Conservation (phyloP, 2,329 filamentous ascomycete species). For the Aspergillaceae sp. region DNA sequence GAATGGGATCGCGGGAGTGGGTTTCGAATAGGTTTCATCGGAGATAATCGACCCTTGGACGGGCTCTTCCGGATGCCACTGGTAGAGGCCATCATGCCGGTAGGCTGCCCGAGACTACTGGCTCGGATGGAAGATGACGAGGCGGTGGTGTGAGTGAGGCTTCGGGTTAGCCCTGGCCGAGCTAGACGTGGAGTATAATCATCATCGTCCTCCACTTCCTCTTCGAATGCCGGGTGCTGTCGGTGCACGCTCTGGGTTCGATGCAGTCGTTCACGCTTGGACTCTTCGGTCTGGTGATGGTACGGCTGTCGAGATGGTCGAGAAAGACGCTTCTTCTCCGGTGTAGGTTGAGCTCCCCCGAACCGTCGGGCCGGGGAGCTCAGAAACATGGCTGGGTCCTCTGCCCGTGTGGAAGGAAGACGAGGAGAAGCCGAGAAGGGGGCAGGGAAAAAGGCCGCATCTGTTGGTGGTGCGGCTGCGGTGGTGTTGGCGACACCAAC, state of each 20-base stretch:
- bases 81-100: slow-evolving; percentile 25
- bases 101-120: slow-evolving; percentile 18
- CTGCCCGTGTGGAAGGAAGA: slow-evolving; percentile 27
- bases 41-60: slow-evolving; percentile 36
- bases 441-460: slow-evolving; percentile 33
- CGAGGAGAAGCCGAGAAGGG: slow-evolving; percentile 41
- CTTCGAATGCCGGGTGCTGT: slow-evolving; percentile 20
- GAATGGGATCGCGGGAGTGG: slow-evolving; percentile 25
- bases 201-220: slow-evolving; percentile 22
- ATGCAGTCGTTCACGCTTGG: slow-evolving; percentile 34
- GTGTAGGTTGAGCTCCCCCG: slow-evolving; percentile 29
- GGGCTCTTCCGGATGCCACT: slow-evolving; percentile 34
- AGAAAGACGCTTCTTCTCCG: slow-evolving; percentile 18
- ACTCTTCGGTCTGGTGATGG: slow-evolving; percentile 42
- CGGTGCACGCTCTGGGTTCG: slow-evolving; percentile 23
- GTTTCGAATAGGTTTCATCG: slow-evolving; percentile 29
- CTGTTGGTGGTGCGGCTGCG: slow-evolving; percentile 14
- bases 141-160: slow-evolving; percentile 32
- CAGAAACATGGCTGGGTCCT: slow-evolving; percentile 41
- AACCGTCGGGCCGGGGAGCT: slow-evolving; percentile 43
- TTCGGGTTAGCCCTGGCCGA: slow-evolving; percentile 32
- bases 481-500: slow-evolving; percentile 20
- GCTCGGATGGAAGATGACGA: slow-evolving; percentile 21
- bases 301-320: slow-evolving; percentile 36
- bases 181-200: slow-evolving; percentile 24